Base-by-base conservation (phyloP, 768 basidiomycete species). In the Tremella yokohamensis region DNA sequence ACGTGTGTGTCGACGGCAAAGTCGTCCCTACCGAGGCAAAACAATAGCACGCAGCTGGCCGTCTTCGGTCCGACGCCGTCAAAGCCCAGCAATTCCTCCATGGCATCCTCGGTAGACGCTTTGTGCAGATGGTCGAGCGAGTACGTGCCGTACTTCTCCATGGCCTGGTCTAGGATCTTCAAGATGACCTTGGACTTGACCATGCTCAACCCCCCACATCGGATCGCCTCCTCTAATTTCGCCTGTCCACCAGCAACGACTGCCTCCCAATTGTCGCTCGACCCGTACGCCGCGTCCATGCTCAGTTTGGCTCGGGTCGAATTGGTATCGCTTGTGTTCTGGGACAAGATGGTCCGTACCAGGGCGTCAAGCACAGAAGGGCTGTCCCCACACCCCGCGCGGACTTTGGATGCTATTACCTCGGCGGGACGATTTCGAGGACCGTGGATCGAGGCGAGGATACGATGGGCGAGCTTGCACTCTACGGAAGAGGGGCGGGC, bases 1-100 rank as follows among this genome's bases (percentile, higher is more conserved):
- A 74, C 73, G 49, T 74, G 73, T 2, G 73, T 74, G 49, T 74
- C 73, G 39, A 74, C 73, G 4, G 73, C 68, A 44, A 74, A 74
- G 45, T 61, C 60, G 18, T 65, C 63, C 19, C 70, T 48, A 19
- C 58, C 54, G 4, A 74, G 54, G 50, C 69, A 69, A 56, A 72
- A 74, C 22, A 74, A 53, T 44, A 72, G 37, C 4, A 70, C 69
- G 57, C 73, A 74, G 22, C 65, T 64, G 3, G 73, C 68, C 0
- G 73, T 74, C 52, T 74, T 74, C 7, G 69, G 66, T 38, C 73
- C 73, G 3, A 74, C 61, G 1, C 73, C 73, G 18, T 72, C 65
- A 45, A 69, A 64, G 1, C 49, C 20, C 19, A 68, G 49, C 24
- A 74, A 59, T 34, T 69, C 64, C 29, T 39, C 40, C 68, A 72